A percentile compares a stretch with the other conserved stretches of the same genome.
phyloP scores from a whole-genome alignment of 108 stramenopile species.

The Skeletonema marinoi region DNA sequence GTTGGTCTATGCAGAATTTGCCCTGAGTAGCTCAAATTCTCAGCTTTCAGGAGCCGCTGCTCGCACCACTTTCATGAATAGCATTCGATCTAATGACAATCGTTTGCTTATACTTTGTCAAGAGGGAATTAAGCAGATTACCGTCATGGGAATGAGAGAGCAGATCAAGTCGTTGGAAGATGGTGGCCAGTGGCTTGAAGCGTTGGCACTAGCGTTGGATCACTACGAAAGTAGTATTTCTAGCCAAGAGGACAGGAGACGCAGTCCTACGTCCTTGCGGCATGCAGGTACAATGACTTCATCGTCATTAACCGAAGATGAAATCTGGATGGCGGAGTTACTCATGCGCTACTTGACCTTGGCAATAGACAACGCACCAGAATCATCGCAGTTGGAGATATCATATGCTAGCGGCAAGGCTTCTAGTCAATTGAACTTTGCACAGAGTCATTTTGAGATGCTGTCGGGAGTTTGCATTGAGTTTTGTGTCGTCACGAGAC shows the following conservation, averaged over 20 bases:
- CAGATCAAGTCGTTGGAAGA: constrained; percentile 78
- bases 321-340: constrained; percentile 86
- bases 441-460: constrained; percentile 92
- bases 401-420: constrained; percentile 24
- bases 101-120: constrained; percentile 74
- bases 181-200: constrained; percentile 95
- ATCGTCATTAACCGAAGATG: constrained; percentile 65
- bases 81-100: constrained; percentile 72
- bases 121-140: constrained; percentile 70
- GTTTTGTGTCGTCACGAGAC: constrained; percentile 82
- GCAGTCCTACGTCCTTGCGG: constrained; percentile 23
- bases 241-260: constrained; percentile 73
- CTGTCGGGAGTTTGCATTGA: constrained; percentile 91
- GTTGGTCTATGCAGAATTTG: constrained; percentile 82
- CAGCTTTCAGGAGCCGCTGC: constrained; percentile 5
- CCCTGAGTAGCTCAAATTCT: constrained; percentile 54
- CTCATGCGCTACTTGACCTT: constrained; percentile 85
- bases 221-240: constrained; percentile 80
- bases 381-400: constrained; percentile 27
- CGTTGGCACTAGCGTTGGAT: constrained; percentile 85
- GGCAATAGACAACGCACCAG: constrained; percentile 92
- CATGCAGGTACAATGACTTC: constrained; percentile 12
- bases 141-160: constrained; percentile 61
- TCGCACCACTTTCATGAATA: constrained; percentile 79
- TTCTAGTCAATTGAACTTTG: constrained; percentile 58